Conservation (phyloP, 257 asterid genomes). For the Haberlea rhodopensis region DNA sequence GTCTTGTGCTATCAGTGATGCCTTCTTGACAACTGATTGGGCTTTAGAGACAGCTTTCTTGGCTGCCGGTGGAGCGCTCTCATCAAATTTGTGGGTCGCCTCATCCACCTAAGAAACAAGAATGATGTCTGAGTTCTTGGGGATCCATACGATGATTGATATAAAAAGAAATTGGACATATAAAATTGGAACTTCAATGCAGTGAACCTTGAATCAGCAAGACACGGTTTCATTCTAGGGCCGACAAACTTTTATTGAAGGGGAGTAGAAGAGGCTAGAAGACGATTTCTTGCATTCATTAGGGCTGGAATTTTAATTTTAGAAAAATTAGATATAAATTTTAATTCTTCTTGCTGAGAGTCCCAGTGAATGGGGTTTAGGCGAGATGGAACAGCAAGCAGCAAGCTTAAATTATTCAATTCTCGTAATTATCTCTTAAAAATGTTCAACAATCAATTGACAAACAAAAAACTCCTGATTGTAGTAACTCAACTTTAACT, state of each 20-base stretch:
- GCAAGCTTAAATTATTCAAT: not conserved
- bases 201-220: no score
- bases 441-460: not conserved
- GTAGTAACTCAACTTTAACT: not conserved
- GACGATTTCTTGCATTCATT: not conserved
- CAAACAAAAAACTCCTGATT: not conserved
- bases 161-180: not conserved
- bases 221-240: not conserved
- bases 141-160: not conserved
- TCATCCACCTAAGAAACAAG: conserved; percentile 32
- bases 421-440: no score
- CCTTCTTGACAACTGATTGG: conserved; percentile 20
- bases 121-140: not conserved
- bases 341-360: not conserved
- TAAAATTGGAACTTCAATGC: no score
- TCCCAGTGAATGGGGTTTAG: not conserved
- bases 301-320: not conserved
- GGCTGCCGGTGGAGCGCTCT: conserved; percentile 39
- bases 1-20: conserved; percentile 24
- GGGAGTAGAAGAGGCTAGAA: not conserved
- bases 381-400: not conserved
- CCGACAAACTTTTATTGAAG: not conserved
- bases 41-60: conserved; percentile 25
- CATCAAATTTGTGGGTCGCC: conserved; percentile 27
- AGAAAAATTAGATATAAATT: not conserved